Percentiles rank a stretch among this genome's conserved stretches.
phyloP scores from a whole-genome alignment of 345 rosid genomes.

The Raphanus sativus region DNA sequence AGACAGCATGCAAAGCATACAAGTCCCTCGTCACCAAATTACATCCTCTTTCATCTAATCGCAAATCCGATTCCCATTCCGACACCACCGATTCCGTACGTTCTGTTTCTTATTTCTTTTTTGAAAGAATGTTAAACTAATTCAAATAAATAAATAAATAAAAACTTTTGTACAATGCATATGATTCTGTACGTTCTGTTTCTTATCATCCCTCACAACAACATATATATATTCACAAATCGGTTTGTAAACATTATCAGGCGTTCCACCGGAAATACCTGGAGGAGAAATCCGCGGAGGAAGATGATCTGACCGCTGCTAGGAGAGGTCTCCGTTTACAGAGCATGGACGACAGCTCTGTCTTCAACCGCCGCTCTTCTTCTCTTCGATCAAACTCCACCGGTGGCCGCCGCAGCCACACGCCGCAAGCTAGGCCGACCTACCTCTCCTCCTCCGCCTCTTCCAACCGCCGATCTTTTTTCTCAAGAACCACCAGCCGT shows the following conservation, averaged over 20 bases:
- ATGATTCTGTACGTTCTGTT: too few species aligned
- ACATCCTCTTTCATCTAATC: constrained; percentile 42
- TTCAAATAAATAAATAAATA: too few species aligned
- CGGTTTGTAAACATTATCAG: constrained; percentile 5
- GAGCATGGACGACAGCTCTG: constrained; percentile 48
- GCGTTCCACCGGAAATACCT: constrained; percentile 19
- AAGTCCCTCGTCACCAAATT: constrained; percentile 57
- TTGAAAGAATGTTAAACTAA: too few species aligned
- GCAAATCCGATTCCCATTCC: constrained; percentile 40
- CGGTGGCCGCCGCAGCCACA: constrained; percentile 47
- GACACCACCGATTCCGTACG: constrained; percentile 35
- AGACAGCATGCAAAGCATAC: constrained; percentile 55
- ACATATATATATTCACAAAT: too few species aligned
- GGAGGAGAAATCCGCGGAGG: constrained; percentile 34
- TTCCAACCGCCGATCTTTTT: constrained; percentile 26
- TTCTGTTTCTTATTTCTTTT: too few species aligned
- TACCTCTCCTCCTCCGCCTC: constrained; percentile 38
- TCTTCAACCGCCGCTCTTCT: constrained; percentile 40
- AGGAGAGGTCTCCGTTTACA: constrained; percentile 36
- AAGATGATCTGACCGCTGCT: constrained; percentile 37
- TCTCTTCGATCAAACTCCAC: constrained; percentile 37
- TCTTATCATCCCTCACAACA: neutral
- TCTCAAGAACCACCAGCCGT: constrained; percentile 35
- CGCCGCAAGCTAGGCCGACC: constrained; percentile 50
- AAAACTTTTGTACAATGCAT: too few species aligned